Base-by-base conservation (phyloP, 495 filamentous ascomycete species). In the Bombardia bombarda region DNA sequence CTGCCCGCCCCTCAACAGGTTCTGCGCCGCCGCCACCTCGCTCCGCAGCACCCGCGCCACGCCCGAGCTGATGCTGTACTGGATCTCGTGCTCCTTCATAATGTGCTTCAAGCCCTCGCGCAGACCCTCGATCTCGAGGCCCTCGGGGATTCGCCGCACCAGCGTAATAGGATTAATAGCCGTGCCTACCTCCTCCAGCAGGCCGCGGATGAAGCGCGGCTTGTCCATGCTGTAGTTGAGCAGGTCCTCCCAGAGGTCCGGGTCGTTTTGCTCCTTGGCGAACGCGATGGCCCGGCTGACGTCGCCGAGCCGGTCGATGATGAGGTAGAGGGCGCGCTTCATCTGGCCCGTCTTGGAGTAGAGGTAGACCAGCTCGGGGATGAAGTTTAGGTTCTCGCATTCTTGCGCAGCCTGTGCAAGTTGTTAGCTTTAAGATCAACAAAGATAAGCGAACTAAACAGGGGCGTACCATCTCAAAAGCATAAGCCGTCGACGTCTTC, bases 201-300 rank as follows among this genome's bases (percentile, higher is more conserved):
- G 68, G 2, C 86, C 93, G 14, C 87, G 81, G 43, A 98, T 95
- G 66, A 98, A 98, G 12, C 75, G 75, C 0, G 92, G 92, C 50
- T 94, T 94, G 61, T 95, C 87, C 93, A 98, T 97, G 18, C 79
- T 84, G 66, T 96, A 96, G 45, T 89, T 78, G 17, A 98, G 79
- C 8, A 98, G 74, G 53, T 98, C 92, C 48, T 94, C 83, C 92
- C 92, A 98, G 0, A 98, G 74, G 51, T 90, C 86, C 0, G 79
- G 78, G 46, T 97, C 90, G 45, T 89, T 77, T 58, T 95, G 89
- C 35, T 87, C 81, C 61, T 95, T 95, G 37, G 89, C 88, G 49
- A 97, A 98, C 7, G 83, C 74, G 48, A 98, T 97, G 34, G 92
- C 92, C 45, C 88, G 85, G 4, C 80, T 83, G 32, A 97, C 87